Evolutionary conservation across 768 basidiomycete genomes (phyloP).

Genomic region (Chalciporus pseudorubinellus): DNA sequence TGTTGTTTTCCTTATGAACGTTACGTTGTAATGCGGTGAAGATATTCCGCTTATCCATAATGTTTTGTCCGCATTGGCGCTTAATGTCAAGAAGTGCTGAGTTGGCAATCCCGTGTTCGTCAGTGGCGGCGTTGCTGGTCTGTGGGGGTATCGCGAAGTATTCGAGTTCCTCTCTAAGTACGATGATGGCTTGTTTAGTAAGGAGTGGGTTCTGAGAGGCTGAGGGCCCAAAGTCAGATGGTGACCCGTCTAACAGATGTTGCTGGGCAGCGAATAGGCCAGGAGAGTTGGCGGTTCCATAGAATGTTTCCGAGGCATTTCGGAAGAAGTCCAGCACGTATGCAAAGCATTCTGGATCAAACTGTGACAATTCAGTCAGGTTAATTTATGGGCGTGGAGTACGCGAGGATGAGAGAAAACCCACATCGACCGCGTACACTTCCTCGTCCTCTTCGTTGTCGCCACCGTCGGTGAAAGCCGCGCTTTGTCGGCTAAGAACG

Average conservation of each 20-base stretch:
- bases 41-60: conserved; percentile 88
- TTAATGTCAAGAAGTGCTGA: conserved; percentile 76
- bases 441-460: conserved; percentile 83
- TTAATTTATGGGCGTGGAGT: background rate
- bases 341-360: conserved; percentile 95
- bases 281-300: conserved; percentile 72
- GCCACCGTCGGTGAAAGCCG: conserved; percentile 68
- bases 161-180: conserved; percentile 95
- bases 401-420: conserved; percentile 36
- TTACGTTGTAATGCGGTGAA: conserved; percentile 98
- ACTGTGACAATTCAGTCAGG: conserved; percentile 48
- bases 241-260: conserved; percentile 65
- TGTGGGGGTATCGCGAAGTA: conserved; percentile 95
- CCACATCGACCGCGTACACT: conserved; percentile 93
- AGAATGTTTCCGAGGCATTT: conserved; percentile 84
- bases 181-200: conserved; percentile 96
- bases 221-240: conserved; percentile 58
- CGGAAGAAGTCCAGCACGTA: conserved; percentile 93
- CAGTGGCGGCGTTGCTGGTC: conserved; percentile 57
- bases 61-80: conserved; percentile 78
- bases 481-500: conserved; percentile 85
- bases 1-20: conserved; percentile 98
- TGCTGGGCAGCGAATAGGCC: conserved; percentile 80
- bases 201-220: conserved; percentile 87
- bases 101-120: conserved; percentile 80